Evolutionary conservation across 2,329 filamentous ascomycete genomes (phyloP).

Genomic region (Epichloe gansuensis): DNA sequence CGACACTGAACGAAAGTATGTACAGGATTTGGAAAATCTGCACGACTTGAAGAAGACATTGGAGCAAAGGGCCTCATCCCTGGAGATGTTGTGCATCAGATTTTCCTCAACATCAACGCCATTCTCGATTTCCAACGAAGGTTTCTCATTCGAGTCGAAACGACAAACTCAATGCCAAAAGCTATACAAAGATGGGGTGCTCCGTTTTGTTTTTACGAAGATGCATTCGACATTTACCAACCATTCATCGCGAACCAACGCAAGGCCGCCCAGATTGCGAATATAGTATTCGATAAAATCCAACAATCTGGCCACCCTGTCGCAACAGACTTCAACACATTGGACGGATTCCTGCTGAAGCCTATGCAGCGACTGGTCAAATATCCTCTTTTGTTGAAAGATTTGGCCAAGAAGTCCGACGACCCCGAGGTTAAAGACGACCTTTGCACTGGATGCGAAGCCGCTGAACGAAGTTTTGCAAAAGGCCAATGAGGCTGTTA

Average conservation of each 20-base stretch:
- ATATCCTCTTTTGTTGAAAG: conserved; percentile 85
- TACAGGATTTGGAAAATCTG: conserved; percentile 89
- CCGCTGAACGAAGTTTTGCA: conserved; percentile 68
- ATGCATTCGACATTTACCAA: conserved; percentile 84
- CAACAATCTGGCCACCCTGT: conserved; percentile 63
- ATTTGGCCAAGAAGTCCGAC: conserved; percentile 76
- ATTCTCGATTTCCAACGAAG: conserved; percentile 91
- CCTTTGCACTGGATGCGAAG: conserved; percentile 63
- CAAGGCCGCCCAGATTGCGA: conserved; percentile 75
- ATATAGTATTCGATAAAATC: conserved; percentile 79
- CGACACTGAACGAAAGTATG: conserved; percentile 93
- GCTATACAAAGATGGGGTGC: conserved; percentile 83
- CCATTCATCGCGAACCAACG: conserved; percentile 96
- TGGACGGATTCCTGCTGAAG: conserved; percentile 89
- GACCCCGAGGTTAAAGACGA: conserved; percentile 60
- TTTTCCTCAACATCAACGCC: conserved; percentile 92
- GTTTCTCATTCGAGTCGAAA: conserved; percentile 91
- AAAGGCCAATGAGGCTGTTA: conserved; percentile 82
- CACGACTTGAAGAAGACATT: conserved; percentile 84
- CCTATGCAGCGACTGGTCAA: conserved; percentile 93
- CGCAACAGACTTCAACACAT: conserved; percentile 72
- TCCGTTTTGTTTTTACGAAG: conserved; percentile 76
- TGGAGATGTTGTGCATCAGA: conserved; percentile 83
- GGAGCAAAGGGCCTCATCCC: conserved; percentile 76
- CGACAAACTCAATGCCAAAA: conserved; percentile 74